Percentiles rank a stretch among this genome's conserved stretches.
These are phyloP conservation scores for Jimgerdemannia lactiflua DNA, from an alignment of 192 early-diverging fungal species.

Conservation along the genomic window DNA sequence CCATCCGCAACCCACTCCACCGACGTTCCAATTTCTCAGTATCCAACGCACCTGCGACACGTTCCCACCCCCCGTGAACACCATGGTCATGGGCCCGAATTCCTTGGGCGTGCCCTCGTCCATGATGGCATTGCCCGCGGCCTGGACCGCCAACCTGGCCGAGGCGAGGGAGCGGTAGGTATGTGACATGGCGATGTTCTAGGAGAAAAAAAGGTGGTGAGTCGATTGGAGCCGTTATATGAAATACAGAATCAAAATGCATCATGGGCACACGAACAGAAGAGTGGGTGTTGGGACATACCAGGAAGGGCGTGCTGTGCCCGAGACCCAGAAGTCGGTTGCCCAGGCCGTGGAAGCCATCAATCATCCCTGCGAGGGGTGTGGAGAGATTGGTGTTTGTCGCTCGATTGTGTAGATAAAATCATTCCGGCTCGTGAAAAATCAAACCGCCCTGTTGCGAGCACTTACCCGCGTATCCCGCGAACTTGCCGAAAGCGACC, in stretches of 20 bases:
- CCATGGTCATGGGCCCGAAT: constrained; percentile 89
- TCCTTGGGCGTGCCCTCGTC: constrained; percentile 85
- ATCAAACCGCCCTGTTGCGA: constrained; percentile 7
- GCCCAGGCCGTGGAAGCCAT: constrained; percentile 89
- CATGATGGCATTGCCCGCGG: constrained; percentile 76
- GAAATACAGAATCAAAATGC: neutral
- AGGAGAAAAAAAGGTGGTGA: neutral
- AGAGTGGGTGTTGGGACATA: constrained; percentile 21
- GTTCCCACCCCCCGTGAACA: constrained; percentile 90
- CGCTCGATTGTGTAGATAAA: neutral
- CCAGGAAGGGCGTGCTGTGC: constrained; percentile 93
- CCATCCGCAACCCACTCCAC: too few relatives aligned
- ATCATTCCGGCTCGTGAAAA: too few relatives aligned
- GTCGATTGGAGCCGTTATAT: neutral
- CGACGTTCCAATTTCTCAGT: neutral
- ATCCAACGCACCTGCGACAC: constrained; percentile 62
- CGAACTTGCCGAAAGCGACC: constrained; percentile 91
- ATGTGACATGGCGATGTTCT: constrained; percentile 73
- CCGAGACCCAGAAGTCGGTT: constrained; percentile 87
- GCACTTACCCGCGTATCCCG: constrained; percentile 82
- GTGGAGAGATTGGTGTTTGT: neutral
- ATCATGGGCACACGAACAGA: neutral
- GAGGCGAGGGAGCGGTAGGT: constrained; percentile 64
- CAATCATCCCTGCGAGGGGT: constrained; percentile 66
- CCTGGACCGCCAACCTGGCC: constrained; percentile 55